Base-by-base conservation (phyloP, 2,329 filamentous ascomycete genomes). In the Diaporthe citriasiana region DNA sequence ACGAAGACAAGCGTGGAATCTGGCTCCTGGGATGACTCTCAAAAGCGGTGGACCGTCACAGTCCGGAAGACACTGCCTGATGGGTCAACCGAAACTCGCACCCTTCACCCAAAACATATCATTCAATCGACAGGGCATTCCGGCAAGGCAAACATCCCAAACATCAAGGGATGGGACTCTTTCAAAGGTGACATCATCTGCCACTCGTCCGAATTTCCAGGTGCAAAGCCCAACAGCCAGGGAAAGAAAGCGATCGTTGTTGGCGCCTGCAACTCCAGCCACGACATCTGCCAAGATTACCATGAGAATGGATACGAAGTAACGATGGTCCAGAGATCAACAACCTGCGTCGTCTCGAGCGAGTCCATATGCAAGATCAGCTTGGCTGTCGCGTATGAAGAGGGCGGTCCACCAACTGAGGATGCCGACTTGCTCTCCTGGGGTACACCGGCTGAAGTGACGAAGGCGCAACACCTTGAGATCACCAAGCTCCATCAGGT, bases 281-380 rank as follows among this genome's bases (percentile, higher is more conserved):
- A 93, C 77, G 92, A 94, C 76, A 93, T 93, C 72, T 89, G 90
- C 0, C 91, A 93, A 73, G 90, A 93, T 76, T 93, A 88, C 77
- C 86, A 89, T 47, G 91, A 93, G 77, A 89, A 90, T 66, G 93
- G 92, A 0, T 91, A 91, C 75, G 84, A 89, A 3, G 89, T 93
- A 1, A 94, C 92, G 0, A 91, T 94, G 81, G 87, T 94, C 0
- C 93, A 94, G 81, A 88, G 93, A 4, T 90, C 89, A 0, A 89
- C 87, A 10, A 94, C 93, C 0, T 89, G 88, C 71, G 91, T 94
- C 4, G 84, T 93, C 0, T 89, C 90, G 0, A 90, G 89, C 10
- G 81, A 86, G 17, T 84, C 87, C 1, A 85, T 90, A 8, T 83
- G 85, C 2, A 84, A 90, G 0, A 86, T 92, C 30, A 82, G 85